Conservation (phyloP, 352 stramenopile species). For the Phytophthora sansomeana region DNA sequence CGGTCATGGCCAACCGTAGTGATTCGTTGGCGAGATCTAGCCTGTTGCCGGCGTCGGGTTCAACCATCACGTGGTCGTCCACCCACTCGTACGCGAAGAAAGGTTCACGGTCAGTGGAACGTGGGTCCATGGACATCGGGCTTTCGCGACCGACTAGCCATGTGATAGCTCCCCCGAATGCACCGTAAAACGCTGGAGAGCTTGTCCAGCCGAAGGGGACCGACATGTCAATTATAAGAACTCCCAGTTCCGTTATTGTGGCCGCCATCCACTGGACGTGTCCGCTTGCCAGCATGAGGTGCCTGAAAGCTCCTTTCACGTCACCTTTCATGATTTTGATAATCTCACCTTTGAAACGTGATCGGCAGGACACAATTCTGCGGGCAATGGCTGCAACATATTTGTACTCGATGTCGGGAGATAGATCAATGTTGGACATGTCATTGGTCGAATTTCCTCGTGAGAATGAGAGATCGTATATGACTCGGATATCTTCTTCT, state of each 20-base stretch:
- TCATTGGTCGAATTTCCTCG: not conserved
- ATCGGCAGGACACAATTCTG: not conserved
- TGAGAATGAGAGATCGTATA: not conserved
- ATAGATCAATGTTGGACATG: not conserved
- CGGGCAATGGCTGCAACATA: not conserved
- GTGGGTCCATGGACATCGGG: not conserved
- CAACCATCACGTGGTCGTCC: not conserved
- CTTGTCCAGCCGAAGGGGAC: constrained; percentile 6
- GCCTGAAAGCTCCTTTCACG: not conserved
- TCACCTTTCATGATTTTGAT: constrained; percentile 9
- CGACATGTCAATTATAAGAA: constrained; percentile 1
- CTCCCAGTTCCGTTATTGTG: not conserved
- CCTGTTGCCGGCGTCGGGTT: not conserved
- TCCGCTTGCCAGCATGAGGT: not conserved
- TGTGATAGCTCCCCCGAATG: not conserved
- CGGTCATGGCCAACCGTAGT: too few relatives aligned
- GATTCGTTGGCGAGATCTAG: too few relatives aligned
- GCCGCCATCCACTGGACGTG: constrained; percentile 3
- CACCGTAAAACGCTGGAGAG: not conserved
- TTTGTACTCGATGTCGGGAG: not conserved
- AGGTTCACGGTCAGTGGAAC: not conserved
- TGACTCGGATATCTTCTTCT: not conserved
- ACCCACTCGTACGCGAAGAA: constrained; percentile 3
- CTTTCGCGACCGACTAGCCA: constrained; percentile 1
- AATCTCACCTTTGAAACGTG: not conserved